These are phyloP conservation scores for Eimeria necatrix DNA, from an alignment of 169 alveolate genomes.

Conservation along the genomic window DNA sequence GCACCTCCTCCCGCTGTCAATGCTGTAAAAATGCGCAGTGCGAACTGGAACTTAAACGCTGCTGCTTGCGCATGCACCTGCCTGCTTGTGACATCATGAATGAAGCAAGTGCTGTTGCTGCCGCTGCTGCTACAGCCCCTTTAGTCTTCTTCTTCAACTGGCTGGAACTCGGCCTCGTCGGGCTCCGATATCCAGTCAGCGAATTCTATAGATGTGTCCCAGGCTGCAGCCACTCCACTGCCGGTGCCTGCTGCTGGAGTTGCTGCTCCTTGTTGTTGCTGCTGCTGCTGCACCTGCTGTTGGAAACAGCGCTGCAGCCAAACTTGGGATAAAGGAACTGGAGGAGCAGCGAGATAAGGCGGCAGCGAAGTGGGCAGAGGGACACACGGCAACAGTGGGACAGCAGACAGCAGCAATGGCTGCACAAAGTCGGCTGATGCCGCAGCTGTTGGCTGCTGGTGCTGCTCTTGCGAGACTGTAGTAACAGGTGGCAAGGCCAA, in stretches of 20 bases:
- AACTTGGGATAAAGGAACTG: background rate
- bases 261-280: conserved; percentile 10
- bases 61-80: no score
- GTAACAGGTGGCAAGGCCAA: conserved; percentile 38
- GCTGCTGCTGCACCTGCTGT: conserved; percentile 42
- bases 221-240: background rate
- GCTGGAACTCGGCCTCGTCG: conserved; percentile 1
- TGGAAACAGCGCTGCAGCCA: conserved; percentile 46
- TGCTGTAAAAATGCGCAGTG: no score
- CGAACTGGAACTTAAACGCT: no score
- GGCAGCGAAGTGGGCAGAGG: conserved; percentile 35
- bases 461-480: conserved; percentile 11
- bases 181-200: conserved; percentile 21
- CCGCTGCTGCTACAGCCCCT: background rate
- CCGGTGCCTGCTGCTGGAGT: background rate
- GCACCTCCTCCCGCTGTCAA: no score
- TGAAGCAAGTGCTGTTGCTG: background rate
- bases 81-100: no score
- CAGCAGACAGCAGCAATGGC: conserved; percentile 28
- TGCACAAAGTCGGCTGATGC: background rate
- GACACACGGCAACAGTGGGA: conserved; percentile 28
- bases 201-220: conserved; percentile 16
- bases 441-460: background rate
- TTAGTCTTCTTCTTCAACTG: background rate
- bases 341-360: conserved; percentile 22